Conservation (phyloP, 371 early-diverging fungal genomes). For the Mortierella sp. region DNA sequence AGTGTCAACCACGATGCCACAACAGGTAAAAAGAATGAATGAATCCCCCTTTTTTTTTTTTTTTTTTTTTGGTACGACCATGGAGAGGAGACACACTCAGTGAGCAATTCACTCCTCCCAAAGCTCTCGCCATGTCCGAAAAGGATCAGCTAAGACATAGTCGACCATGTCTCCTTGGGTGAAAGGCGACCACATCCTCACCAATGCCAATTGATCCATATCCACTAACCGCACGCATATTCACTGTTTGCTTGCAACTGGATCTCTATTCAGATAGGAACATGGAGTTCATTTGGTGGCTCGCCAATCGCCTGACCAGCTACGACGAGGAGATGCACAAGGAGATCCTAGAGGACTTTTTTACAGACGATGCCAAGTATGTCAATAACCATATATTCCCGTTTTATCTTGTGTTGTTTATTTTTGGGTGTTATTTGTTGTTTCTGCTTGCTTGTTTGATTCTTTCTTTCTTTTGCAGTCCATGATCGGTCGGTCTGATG, state of each 20-base stretch:
- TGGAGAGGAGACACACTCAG: slow-evolving; percentile 6
- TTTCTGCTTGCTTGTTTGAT: neutral
- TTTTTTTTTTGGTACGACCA: slow-evolving; percentile 23
- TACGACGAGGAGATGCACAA: slow-evolving; percentile 57
- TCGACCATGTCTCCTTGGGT: too few species aligned
- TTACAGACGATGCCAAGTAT: slow-evolving; percentile 56
- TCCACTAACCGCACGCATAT: neutral
- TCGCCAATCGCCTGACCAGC: slow-evolving; percentile 51
- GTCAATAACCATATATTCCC: slow-evolving; percentile 2
- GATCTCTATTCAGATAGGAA: slow-evolving; percentile 26
- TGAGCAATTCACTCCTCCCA: slow-evolving; percentile 11
- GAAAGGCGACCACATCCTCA: neutral
- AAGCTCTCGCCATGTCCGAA: neutral
- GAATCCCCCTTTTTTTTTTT: neutral
- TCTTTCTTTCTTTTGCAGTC: neutral
- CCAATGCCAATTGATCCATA: too few species aligned
- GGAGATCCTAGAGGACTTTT: slow-evolving; percentile 57
- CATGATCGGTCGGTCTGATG: slow-evolving; percentile 5
- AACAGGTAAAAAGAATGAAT: slow-evolving; percentile 29
- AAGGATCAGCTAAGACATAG: neutral
- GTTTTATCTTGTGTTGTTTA: too few species aligned
- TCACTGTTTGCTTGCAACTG: neutral
- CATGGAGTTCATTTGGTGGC: slow-evolving; percentile 57
- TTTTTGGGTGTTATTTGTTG: neutral
- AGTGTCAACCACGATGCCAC: slow-evolving; percentile 36